A percentile compares a stretch with the other conserved stretches of the same genome.
Evolutionary conservation across 306 rosid species (phyloP).

Genomic region (Vachellia collinsii): DNA sequence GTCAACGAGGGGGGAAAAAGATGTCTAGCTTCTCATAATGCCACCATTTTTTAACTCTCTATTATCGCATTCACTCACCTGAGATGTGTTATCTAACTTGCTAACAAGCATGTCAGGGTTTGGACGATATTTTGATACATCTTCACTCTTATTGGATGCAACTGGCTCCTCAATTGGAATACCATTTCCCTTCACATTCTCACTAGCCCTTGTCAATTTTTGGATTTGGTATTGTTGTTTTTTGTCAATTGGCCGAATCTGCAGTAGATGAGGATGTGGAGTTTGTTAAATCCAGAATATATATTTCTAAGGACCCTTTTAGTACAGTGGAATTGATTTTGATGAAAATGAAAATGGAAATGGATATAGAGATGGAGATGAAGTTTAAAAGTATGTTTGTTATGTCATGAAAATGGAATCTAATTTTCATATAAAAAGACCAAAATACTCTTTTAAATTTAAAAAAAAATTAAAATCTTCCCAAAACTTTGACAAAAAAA

Average conservation of each 20-base stretch:
- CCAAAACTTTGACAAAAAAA: no score
- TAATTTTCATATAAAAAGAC: no score
- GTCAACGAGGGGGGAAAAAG: constrained; percentile 27
- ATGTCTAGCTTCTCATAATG: constrained; percentile 13
- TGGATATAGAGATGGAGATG: no score
- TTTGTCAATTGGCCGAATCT: constrained; percentile 90
- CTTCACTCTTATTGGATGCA: constrained; percentile 53
- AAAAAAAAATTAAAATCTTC: no score
- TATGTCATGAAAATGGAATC: no score
- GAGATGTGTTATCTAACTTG: constrained; percentile 46
- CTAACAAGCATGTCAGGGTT: constrained; percentile 78
- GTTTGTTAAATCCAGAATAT: constrained; percentile 1
- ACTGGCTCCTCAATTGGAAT: constrained; percentile 40
- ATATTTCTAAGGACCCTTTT: no score
- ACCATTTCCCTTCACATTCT: constrained; percentile 46
- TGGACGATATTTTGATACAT: constrained; percentile 73
- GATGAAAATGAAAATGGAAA: no score
- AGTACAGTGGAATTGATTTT: no score
- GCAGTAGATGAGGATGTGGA: constrained; percentile 36
- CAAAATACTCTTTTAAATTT: no score
- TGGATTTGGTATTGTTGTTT: constrained; percentile 90
- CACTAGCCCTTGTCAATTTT: constrained; percentile 65
- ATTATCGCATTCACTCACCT: constrained; percentile 47
- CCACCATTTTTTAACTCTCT: constrained; percentile 8
- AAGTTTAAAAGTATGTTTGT: no score